phyloP scores from a whole-genome alignment of 108 stramenopile species.

The Cyclotella kingstonii region DNA sequence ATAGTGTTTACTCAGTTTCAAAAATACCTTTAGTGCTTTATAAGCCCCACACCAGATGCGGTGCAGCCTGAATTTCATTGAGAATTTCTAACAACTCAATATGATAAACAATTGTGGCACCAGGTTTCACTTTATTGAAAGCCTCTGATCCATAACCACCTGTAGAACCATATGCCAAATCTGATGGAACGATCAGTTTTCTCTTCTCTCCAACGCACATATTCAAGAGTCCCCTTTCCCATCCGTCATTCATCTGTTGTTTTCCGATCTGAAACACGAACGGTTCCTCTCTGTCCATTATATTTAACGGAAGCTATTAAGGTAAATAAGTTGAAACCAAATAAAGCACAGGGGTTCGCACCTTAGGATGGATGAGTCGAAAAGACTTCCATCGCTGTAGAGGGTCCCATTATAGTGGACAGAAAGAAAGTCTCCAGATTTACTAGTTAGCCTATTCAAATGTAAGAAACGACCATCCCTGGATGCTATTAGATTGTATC shows the following conservation, averaged over 20 bases:
- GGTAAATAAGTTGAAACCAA: neutral
- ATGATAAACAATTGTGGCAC: conserved; percentile 34
- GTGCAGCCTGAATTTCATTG: conserved; percentile 14
- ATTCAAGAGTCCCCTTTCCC: conserved; percentile 78
- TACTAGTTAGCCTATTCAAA: conserved; percentile 9
- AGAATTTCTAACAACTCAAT: conserved; percentile 36
- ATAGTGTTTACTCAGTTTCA: too few species aligned
- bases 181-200: conserved; percentile 79
- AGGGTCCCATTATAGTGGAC: conserved; percentile 47
- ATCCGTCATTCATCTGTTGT: conserved; percentile 42
- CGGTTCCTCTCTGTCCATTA: conserved; percentile 30
- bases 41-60: conserved; percentile 30
- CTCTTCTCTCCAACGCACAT: conserved; percentile 90
- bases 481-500: neutral
- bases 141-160: conserved; percentile 27
- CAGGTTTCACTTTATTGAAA: conserved; percentile 17
- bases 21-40: conserved; percentile 1
- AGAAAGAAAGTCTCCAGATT: conserved; percentile 35
- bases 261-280: conserved; percentile 41
- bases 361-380: conserved; percentile 42
- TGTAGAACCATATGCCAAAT: conserved; percentile 82
- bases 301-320: too few species aligned
- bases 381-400: conserved; percentile 32
- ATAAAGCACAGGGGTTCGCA: neutral
- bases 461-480: neutral